Conservation (phyloP, 2,329 filamentous ascomycete genomes). For the Neofusicoccum cordaticola region DNA sequence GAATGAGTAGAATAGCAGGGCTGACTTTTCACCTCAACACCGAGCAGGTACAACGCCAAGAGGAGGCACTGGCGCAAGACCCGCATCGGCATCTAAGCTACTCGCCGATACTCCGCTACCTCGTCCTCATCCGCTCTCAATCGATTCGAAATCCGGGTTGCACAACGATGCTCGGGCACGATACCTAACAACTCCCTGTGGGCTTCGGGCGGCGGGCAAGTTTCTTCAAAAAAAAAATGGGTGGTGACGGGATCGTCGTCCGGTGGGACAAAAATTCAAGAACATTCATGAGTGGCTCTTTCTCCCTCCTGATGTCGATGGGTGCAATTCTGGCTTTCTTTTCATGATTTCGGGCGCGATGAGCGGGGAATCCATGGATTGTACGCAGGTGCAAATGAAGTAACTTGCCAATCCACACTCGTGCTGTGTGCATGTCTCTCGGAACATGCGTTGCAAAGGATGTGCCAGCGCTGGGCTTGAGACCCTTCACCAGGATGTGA, state of each 20-base stretch:
- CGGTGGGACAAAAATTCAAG: conserved; percentile 4
- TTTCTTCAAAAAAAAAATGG: not conserved
- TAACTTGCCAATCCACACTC: conserved; percentile 30
- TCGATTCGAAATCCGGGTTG: conserved; percentile 15
- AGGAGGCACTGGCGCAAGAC: conserved; percentile 99
- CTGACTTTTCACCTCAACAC: conserved; percentile 17
- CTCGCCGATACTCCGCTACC: conserved; percentile 39
- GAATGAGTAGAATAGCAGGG: not conserved
- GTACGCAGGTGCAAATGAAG: conserved; percentile 19
- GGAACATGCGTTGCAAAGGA: not conserved
- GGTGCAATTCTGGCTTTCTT: conserved; percentile 12
- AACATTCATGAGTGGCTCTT: conserved; percentile 11
- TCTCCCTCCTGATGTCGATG: conserved; percentile 12
- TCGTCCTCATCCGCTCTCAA: conserved; percentile 15
- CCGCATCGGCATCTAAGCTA: conserved; percentile 91
- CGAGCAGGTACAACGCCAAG: conserved; percentile 96
- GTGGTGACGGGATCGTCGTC: conserved; percentile 12
- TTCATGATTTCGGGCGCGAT: conserved; percentile 16
- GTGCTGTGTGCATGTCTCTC: conserved; percentile 5
- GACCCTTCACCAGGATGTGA: not conserved
- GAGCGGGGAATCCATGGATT: conserved; percentile 15
- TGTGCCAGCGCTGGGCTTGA: not conserved
- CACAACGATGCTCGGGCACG: conserved; percentile 5
- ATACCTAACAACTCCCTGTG: conserved; percentile 2
- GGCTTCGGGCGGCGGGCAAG: conserved; percentile 4